Percentiles rank a stretch among this genome's conserved stretches.
Evolutionary conservation across 164 flowering plant species (phyloP).

Genomic region (Magnolia sinica): DNA sequence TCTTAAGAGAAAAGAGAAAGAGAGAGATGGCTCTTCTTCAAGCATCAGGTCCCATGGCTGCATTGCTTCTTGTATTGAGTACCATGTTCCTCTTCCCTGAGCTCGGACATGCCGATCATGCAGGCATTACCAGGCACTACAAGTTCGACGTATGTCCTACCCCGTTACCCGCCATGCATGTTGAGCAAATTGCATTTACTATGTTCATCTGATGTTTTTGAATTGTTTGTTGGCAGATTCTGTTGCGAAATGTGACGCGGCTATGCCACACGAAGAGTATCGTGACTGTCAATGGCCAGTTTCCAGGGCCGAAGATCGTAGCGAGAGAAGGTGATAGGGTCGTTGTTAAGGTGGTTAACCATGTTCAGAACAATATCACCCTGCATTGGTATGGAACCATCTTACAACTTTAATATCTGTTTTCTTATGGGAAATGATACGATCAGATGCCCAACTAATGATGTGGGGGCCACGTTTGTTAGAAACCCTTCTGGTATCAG

Average conservation of each 20-base stretch:
- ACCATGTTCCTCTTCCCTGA: constrained; percentile 18
- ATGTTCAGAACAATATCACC: constrained; percentile 49
- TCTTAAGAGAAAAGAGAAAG: background rate
- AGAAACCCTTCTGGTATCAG: no score
- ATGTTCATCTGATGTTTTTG: background rate
- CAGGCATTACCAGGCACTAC: constrained; percentile 38
- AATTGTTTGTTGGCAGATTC: constrained; percentile 34
- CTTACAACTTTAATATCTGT: background rate
- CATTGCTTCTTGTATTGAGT: constrained; percentile 6
- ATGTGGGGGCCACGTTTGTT: no score
- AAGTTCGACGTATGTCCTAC: constrained; percentile 30
- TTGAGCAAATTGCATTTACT: background rate
- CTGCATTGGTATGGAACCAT: constrained; percentile 44
- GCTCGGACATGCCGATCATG: constrained; percentile 13
- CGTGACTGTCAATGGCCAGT: constrained; percentile 58
- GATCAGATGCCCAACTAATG: no score
- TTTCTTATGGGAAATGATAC: background rate
- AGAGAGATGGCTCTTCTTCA: background rate
- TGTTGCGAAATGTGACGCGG: constrained; percentile 49
- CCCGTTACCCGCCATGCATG: background rate
- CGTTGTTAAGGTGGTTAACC: constrained; percentile 54
- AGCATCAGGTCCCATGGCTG: constrained; percentile 5
- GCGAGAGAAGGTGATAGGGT: constrained; percentile 71
- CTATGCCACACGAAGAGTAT: constrained; percentile 66
- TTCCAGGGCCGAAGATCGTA: constrained; percentile 60